phyloP scores from a whole-genome alignment of 192 early-diverging fungal species.

The Bifiguratus adelaidae region DNA sequence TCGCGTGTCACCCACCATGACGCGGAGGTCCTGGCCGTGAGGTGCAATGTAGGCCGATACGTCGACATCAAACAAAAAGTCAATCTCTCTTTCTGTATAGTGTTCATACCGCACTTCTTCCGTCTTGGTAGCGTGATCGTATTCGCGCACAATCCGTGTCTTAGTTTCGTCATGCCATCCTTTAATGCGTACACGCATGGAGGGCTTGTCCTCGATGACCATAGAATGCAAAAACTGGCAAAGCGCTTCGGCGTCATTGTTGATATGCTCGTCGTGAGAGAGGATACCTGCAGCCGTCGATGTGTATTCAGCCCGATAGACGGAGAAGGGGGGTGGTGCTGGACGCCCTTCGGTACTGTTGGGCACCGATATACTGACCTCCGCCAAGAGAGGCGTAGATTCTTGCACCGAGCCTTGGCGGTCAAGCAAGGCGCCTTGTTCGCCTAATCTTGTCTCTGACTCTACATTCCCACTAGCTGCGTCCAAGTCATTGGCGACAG shows the following conservation, averaged over 20 bases:
- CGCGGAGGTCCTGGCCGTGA: conserved; percentile 11
- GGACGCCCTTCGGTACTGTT: conserved; percentile 5
- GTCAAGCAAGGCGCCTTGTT: too few species aligned
- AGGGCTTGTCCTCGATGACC: too few species aligned
- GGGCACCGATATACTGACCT: too few species aligned
- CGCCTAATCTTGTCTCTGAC: too few species aligned
- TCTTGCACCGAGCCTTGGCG: too few species aligned
- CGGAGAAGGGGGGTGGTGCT: conserved; percentile 12
- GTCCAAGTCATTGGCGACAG: too few species aligned
- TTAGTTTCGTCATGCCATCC: conserved; percentile 20
- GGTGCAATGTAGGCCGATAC: conserved; percentile 13
- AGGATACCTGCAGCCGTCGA: conserved; percentile 6
- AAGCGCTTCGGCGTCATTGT: conserved; percentile 18
- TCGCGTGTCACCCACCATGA: conserved; percentile 4
- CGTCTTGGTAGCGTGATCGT: conserved; percentile 10
- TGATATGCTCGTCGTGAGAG: conserved; percentile 19
- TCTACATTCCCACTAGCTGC: too few species aligned
- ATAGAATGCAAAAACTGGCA: conserved; percentile 15
- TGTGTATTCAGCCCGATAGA: conserved; percentile 14
- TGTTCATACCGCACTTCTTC: conserved; percentile 13
- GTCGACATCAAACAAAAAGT: conserved; percentile 23
- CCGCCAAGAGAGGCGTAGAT: too few species aligned
- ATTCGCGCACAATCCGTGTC: neutral
- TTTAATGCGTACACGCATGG: neutral
- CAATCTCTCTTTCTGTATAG: conserved; percentile 12